Evolutionary conservation across 169 alveolate genomes (phyloP), one percentile per base, ranked within the genome.

Genomic region (Plasmodium ovale): DNA sequence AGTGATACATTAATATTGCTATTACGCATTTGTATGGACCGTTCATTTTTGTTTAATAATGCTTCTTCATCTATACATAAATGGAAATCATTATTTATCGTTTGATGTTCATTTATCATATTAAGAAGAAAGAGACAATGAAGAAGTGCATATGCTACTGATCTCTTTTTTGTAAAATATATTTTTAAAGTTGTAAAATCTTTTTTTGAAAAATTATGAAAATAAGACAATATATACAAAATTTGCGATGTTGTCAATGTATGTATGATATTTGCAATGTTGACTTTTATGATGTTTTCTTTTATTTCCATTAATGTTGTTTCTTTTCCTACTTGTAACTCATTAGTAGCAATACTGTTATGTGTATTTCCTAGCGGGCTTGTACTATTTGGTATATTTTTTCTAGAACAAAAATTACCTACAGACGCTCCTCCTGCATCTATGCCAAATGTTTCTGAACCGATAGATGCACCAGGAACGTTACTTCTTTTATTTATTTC

Each of bases 181-280:
- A 74, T 54, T 49, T 85, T 87, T 19, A 92, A 87, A n/a, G 69
- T 62, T 1, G 49, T 84, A 16, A 72, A 64, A 27, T 87, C 87
- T 25, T 92, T 82, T 19, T 56, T 31, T 23, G 90, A 72, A 16
- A 72, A 72, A 12, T 92, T 92, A 70, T 92, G 60, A 92, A 92
- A 88, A 51, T 87, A 92, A 0, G 91, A 79, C n/a, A 92, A 49
- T 31, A 92, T 67, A 54, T 88, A 92, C 27, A 82, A 84, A 23
- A 92, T 88, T 69, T 92, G 94, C 2, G 93, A 39, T 3, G 92
- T 72, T 0, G 93, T 82, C 59, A 92, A 51, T n/a, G 89, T 79
- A 54, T 79, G 89, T 2, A 79, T 19, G 3, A 79, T 51, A 2
- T 79, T 79, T 1, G 84, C 31, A 16, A 79, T 79, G 29, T 51